Evolutionary conservation across 2,329 filamentous ascomycete genomes (phyloP), one percentile per base, ranked within the genome.

Genomic region (Plectosphaerella plurivora): DNA sequence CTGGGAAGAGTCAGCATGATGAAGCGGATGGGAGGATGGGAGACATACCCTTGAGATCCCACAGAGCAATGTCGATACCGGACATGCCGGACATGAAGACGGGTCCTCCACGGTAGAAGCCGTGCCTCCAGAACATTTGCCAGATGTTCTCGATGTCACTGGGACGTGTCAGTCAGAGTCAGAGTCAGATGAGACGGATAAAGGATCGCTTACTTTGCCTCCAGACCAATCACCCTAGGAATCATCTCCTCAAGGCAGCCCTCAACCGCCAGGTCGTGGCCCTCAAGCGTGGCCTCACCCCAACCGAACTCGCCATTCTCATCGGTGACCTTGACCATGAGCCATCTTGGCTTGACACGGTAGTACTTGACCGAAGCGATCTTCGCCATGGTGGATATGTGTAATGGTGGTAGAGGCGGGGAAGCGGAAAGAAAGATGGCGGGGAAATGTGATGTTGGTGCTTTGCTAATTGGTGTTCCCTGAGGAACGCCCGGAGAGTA

Each of bases 61-160:
- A 88, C 10, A 88, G 70, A 0, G 84, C 84, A 63, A 88, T 88
- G 63, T 88, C 85, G 55, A 89, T 81, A 12, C 86, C 86, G 3
- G 84, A 78, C n/a, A 89, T 69, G 3, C 85, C 86, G 58, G 81
- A 85, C 84, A 88, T 88, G 65, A 89, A 82, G 39, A 88, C 84
- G 0, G 86, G 82, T 0, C 86, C 86, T 15, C 86, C 85, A 41
- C 86, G 77, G 68, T 89, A 89, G 70, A 88, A 89, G 18, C 81
- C 81, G 16, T 77, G 66, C 48, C 86, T 76, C 78, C 82, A 88
- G 47, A 78, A 76, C 59, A 76, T 75, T 65, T 87, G 84, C 86
- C 86, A 88, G 53, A 88, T 82, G 62, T 88, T 82, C 63, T 88
- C 85, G 56, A 88, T 88, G 54, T 87, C 79, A 64, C 81, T 84